A percentile compares a stretch with the other conserved stretches of the same genome.
phyloP scores from a whole-genome alignment of 1,284 basidiomycete species.

The Exobasidium cylindrosporum region DNA sequence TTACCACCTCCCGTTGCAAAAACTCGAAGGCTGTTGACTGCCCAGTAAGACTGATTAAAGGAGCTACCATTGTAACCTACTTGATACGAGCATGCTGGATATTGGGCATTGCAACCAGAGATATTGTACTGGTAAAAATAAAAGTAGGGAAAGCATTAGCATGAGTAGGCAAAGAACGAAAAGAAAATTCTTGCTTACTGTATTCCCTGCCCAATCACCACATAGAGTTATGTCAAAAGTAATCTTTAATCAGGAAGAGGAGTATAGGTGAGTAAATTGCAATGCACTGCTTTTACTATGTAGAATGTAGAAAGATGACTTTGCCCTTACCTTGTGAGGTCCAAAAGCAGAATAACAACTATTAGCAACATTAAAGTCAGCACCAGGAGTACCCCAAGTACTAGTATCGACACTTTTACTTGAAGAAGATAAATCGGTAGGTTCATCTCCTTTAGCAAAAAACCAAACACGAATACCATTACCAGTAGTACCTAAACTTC shows the following conservation, averaged over 20 bases:
- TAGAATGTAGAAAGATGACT: too few species aligned
- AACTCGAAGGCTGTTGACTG: conserved; percentile 32
- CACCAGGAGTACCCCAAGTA: conserved; percentile 41
- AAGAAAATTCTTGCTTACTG: conserved; percentile 5
- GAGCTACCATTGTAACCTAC: conserved; percentile 37
- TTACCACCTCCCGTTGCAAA: conserved; percentile 34
- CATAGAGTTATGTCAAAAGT: conserved; percentile 50
- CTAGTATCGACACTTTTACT: conserved; percentile 29
- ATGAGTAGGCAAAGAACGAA: background rate
- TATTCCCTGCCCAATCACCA: conserved; percentile 43
- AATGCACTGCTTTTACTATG: too few species aligned
- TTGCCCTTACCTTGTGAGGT: conserved; percentile 6
- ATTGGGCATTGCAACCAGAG: conserved; percentile 32
- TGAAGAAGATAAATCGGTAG: conserved; percentile 28
- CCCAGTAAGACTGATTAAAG: conserved; percentile 46
- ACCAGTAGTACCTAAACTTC: conserved; percentile 41
- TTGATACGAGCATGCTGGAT: conserved; percentile 34
- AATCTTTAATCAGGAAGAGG: too few species aligned
- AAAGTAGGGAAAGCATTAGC: background rate
- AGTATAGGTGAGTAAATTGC: too few species aligned
- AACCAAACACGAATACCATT: conserved; percentile 50
- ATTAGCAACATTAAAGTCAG: conserved; percentile 34
- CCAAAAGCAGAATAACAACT: conserved; percentile 39
- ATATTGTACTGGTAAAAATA: conserved; percentile 19
- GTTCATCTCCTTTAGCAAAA: conserved; percentile 28